These are phyloP conservation scores for Komagataella phaffii DNA, from an alignment of 805 yeast species.

Conservation along the genomic window DNA sequence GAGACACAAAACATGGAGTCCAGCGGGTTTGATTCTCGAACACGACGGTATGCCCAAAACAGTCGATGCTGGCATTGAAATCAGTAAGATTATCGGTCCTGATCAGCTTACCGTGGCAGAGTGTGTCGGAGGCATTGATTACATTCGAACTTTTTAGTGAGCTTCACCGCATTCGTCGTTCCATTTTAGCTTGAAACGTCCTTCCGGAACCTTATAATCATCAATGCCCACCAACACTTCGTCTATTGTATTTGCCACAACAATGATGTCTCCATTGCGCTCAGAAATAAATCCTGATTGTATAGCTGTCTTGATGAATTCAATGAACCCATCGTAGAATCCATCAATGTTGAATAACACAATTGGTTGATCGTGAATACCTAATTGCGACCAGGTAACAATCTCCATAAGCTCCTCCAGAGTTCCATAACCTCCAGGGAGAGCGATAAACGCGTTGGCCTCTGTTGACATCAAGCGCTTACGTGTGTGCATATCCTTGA, in stretches of 20 bases:
- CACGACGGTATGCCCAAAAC: constrained; percentile 68
- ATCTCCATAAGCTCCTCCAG: constrained; percentile 84
- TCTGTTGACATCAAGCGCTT: constrained; percentile 78
- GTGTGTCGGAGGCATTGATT: constrained; percentile 58
- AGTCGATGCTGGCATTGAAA: constrained; percentile 53
- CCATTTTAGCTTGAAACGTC: constrained; percentile 68
- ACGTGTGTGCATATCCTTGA: constrained; percentile 81
- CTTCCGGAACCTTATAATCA: constrained; percentile 52
- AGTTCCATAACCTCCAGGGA: constrained; percentile 91
- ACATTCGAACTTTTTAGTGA: constrained; percentile 19
- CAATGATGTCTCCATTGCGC: constrained; percentile 54
- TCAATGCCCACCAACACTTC: constrained; percentile 55
- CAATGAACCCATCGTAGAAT: constrained; percentile 58
- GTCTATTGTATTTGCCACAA: constrained; percentile 53
- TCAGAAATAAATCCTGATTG: constrained; percentile 53
- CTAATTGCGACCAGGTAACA: constrained; percentile 83
- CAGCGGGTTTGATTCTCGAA: constrained; percentile 64
- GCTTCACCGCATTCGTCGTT: constrained; percentile 11
- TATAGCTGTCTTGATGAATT: constrained; percentile 47
- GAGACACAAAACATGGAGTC: constrained; percentile 17
- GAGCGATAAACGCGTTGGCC: constrained; percentile 76
- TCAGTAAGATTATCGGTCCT: constrained; percentile 38
- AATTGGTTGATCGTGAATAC: constrained; percentile 74
- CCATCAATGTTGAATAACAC: constrained; percentile 70
- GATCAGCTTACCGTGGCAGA: constrained; percentile 68